phyloP scores from a whole-genome alignment of 169 alveolate genomes.

The Eimeria necatrix region DNA sequence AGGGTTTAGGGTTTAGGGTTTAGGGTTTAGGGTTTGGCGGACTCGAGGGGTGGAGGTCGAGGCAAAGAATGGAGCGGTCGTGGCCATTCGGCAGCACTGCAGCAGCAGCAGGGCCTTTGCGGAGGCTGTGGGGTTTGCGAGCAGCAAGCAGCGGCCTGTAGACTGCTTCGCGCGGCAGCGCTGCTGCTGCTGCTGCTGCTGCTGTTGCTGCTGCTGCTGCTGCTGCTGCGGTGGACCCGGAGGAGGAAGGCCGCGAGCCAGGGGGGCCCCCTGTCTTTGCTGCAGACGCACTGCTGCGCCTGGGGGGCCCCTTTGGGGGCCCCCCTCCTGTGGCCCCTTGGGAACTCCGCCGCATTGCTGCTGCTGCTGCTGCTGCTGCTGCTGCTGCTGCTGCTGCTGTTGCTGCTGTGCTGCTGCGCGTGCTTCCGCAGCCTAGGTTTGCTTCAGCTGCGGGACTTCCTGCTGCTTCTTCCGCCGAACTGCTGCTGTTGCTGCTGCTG shows the following conservation, averaged over 20 bases:
- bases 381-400: not conserved
- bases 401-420: not conserved
- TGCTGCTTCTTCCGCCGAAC: no score
- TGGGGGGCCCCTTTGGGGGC: conserved; percentile 1
- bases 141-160: conserved; percentile 50
- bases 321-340: conserved; percentile 27
- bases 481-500: no score
- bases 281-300: not conserved
- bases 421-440: no score
- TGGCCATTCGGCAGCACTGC: conserved; percentile 64
- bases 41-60: conserved; percentile 78
- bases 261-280: conserved; percentile 1
- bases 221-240: not conserved
- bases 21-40: no score
- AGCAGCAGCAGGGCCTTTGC: conserved; percentile 59
- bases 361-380: not conserved
- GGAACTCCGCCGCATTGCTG: not conserved
- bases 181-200: conserved; percentile 32
- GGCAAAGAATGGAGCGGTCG: conserved; percentile 73
- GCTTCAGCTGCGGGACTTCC: no score
- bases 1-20: no score
- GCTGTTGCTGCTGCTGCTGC: conserved; percentile 48
- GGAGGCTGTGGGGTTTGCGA: conserved; percentile 5
- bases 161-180: no score
- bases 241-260: not conserved